Conservation (phyloP, 2,329 filamentous ascomycete species). For the Penicillium sp. region DNA sequence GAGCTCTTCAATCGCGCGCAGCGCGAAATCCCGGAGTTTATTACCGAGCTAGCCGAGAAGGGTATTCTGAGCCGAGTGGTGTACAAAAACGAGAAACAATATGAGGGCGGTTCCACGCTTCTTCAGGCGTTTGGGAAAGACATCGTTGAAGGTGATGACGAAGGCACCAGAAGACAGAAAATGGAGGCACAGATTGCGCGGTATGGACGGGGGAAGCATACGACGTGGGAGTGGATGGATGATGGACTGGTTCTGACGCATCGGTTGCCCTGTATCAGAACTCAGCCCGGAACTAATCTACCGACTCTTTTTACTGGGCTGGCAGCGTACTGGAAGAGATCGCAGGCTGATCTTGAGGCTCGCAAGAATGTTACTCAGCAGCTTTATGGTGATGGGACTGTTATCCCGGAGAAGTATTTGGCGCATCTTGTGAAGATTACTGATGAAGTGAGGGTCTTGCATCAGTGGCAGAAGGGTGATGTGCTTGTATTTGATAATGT, state of each 20-base stretch:
- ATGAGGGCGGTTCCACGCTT: conserved; percentile 50
- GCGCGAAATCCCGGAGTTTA: conserved; percentile 51
- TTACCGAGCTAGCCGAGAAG: conserved; percentile 45
- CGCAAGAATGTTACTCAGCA: conserved; percentile 41
- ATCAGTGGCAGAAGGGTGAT: conserved; percentile 51
- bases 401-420: conserved; percentile 50
- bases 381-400: conserved; percentile 49
- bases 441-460: conserved; percentile 52
- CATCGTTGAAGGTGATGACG: conserved; percentile 47
- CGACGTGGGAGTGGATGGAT: conserved; percentile 52
- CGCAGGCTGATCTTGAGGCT: conserved; percentile 20
- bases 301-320: conserved; percentile 51
- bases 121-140: conserved; percentile 51
- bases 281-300: conserved; percentile 47
- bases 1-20: conserved; percentile 49
- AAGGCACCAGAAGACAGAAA: conserved; percentile 42
- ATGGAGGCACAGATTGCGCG: conserved; percentile 53
- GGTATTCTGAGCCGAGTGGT: conserved; percentile 46
- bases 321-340: conserved; percentile 48
- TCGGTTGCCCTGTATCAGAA: conserved; percentile 49
- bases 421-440: conserved; percentile 46
- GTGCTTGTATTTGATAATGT: conserved; percentile 53
- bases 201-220: conserved; percentile 48
- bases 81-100: conserved; percentile 48
- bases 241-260: conserved; percentile 48